These are phyloP conservation scores for Solanum appendiculatum DNA, from an alignment of 257 asterid genomes.

Conservation along the genomic window DNA sequence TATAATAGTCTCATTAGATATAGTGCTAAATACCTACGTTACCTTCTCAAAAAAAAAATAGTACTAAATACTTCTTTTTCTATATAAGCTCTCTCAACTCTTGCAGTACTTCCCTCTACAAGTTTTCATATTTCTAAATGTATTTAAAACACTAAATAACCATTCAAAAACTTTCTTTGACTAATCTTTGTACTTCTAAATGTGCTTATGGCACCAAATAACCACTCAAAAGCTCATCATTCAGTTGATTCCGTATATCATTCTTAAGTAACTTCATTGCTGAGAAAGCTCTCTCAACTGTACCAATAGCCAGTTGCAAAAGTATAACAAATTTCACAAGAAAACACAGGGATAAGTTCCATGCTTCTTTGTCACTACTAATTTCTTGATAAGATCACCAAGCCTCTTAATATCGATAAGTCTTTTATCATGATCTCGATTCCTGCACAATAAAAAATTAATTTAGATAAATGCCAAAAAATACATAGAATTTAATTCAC, in stretches of 20 bases:
- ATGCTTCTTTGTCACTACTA: not conserved
- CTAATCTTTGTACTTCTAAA: not conserved
- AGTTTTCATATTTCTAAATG: not conserved
- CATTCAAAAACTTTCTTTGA: not conserved
- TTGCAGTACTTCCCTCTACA: not conserved
- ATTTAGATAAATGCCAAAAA: not conserved
- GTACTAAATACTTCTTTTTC: not conserved
- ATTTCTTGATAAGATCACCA: not conserved
- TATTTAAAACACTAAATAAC: not conserved
- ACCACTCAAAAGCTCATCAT: not conserved
- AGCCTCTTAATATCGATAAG: not conserved
- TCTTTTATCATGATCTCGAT: not conserved
- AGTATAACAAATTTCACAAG: not conserved
- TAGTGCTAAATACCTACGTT: not conserved
- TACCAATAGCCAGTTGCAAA: not conserved
- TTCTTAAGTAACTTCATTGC: not conserved
- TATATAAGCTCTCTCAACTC: not conserved
- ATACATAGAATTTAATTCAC: not conserved
- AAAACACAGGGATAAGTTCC: not conserved
- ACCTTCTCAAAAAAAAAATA: not conserved
- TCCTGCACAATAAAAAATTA: not conserved
- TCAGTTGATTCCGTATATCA: not conserved
- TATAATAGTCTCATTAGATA: not conserved
- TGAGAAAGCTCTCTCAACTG: not conserved
- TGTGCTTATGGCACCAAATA: not conserved